phyloP scores from a whole-genome alignment of 2,329 filamentous ascomycete species.

The Proliferodiscus dingleyae region DNA sequence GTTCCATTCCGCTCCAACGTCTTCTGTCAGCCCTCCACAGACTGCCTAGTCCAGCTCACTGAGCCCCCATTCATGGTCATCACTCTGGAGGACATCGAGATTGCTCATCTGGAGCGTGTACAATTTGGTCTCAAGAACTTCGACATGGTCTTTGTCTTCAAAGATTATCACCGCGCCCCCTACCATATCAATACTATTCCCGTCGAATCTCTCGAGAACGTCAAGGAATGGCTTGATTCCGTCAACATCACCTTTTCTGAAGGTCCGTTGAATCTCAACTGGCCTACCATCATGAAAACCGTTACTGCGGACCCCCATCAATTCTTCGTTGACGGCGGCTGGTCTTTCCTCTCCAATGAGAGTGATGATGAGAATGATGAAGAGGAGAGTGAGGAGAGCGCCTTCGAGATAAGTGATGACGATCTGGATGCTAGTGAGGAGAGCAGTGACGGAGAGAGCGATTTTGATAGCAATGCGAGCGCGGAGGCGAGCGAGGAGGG shows the following conservation, averaged over 20 bases:
- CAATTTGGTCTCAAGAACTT: constrained; percentile 98
- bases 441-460: constrained; percentile 81
- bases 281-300: constrained; percentile 99
- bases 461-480: constrained; percentile 86
- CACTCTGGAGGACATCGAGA: constrained; percentile 91
- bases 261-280: constrained; percentile 95
- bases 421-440: constrained; percentile 71
- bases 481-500: constrained; percentile 74
- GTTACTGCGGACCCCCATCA: constrained; percentile 88
- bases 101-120: constrained; percentile 93
- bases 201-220: constrained; percentile 86
- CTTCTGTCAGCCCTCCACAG: constrained; percentile 90
- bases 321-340: constrained; percentile 94
- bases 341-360: constrained; percentile 85
- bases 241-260: constrained; percentile 93
- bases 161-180: constrained; percentile 87
- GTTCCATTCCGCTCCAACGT: constrained; percentile 95
- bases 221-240: constrained; percentile 96
- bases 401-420: constrained; percentile 84
- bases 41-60: constrained; percentile 93
- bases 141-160: constrained; percentile 96
- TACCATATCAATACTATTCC: constrained; percentile 98
- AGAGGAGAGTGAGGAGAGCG: constrained; percentile 82
- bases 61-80: constrained; percentile 96
- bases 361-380: constrained; percentile 77